Base-by-base conservation (phyloP, 805 yeast species). In the Candida mattraensis region DNA sequence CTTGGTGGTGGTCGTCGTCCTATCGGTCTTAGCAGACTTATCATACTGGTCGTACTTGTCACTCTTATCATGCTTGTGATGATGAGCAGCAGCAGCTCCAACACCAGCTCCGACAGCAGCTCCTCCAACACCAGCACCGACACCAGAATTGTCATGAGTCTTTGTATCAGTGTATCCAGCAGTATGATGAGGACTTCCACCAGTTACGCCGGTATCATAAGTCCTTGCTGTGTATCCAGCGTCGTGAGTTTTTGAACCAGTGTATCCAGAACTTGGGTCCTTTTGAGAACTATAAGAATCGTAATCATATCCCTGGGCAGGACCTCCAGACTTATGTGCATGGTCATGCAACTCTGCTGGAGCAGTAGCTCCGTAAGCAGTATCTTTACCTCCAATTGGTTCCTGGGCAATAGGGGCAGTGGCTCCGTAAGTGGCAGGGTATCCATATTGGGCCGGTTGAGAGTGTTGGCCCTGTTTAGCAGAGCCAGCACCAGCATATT, bases 91-190 rank as follows among this genome's bases (percentile, higher is more conserved):
- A n/a, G 27, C 30, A 19, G 33, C 46, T 11, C 33, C 38, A 24
- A 42, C 40, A 8, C 36, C 41, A 5, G 37, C 40, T 10, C 38
- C 47, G 14, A 18, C 29, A 23, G 33, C 38, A 15, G 29, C 20
- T 22, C 32, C 24, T 19, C 33, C 24, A 21, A 20, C 12, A 22
- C 32, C 37, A 8, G 37, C 35, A 7, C 28, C 40, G 3, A 14
- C n/a, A n/a, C 18, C 24, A 24, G 34, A 5, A 18, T 12, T 22
- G 9, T 12, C 10, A 22, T 16, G 9, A 6, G 8, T 5, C 18
- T 27, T 12, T 7, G 9, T 13, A 10, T 17, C 18, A 26, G 26
- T 11, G 12, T 28, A 29, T 8, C 34, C 28, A 14, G 34, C 6
- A 15, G n/a, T 17, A 21, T 7, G 7, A 11, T 27, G 33, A 19